phyloP scores from a whole-genome alignment of 441 rosid species.

The Gossypium aridum region DNA sequence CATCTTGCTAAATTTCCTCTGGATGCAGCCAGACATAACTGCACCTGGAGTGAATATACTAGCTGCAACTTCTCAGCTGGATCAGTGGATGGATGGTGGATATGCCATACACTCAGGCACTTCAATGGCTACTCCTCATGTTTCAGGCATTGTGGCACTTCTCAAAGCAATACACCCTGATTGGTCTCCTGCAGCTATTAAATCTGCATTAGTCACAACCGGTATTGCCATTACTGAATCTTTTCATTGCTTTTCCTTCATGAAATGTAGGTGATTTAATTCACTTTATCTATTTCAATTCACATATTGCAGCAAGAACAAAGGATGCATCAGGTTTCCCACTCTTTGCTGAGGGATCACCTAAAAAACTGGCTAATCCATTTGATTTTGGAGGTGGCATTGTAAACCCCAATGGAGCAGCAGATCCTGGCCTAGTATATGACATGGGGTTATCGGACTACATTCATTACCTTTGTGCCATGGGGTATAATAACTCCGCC shows the following conservation, averaged over 20 bases:
- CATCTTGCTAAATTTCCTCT: neutral
- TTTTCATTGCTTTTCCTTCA: neutral
- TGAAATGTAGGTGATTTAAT: neutral
- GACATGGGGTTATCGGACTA: constrained; percentile 35
- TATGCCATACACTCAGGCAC: constrained; percentile 60
- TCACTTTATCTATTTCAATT: neutral
- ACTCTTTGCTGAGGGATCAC: constrained; percentile 31
- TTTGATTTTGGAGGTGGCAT: constrained; percentile 48
- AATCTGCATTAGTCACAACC: constrained; percentile 79
- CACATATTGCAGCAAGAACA: constrained; percentile 30
- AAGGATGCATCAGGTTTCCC: constrained; percentile 14
- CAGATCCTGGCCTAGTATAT: constrained; percentile 42
- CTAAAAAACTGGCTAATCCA: constrained; percentile 42
- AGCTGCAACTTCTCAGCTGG: constrained; percentile 47
- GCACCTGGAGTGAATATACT: constrained; percentile 69
- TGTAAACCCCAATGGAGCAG: constrained; percentile 28
- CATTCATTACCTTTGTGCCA: constrained; percentile 31
- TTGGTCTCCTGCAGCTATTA: constrained; percentile 77
- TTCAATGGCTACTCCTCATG: constrained; percentile 88
- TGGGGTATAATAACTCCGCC: constrained; percentile 27
- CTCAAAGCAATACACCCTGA: constrained; percentile 65
- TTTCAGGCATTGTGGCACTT: constrained; percentile 61
- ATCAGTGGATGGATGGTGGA: constrained; percentile 18
- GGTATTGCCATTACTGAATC: constrained; percentile 28
- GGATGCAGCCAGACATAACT: constrained; percentile 60